Evolutionary conservation across 257 asterid genomes (phyloP).

Genomic region (Paraleonurus japonicus): DNA sequence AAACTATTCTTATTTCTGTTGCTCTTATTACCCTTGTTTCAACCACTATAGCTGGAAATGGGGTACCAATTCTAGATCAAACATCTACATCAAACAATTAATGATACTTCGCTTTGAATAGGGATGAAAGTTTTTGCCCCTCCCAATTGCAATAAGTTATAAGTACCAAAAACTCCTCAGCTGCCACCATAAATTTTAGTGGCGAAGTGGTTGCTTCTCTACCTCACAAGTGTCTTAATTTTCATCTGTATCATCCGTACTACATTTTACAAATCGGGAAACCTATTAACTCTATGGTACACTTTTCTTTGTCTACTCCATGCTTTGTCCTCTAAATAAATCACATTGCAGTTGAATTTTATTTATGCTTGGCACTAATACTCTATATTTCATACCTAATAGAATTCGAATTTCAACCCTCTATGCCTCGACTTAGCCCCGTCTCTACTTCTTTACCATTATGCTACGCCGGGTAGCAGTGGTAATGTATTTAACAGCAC

Average conservation of each 20-base stretch:
- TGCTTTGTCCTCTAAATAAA: not conserved
- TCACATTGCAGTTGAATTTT: not conserved
- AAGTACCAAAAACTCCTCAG: conserved; percentile 4
- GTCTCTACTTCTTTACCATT: not conserved
- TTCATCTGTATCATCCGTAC: not conserved
- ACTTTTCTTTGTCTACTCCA: not conserved
- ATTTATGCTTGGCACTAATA: not conserved
- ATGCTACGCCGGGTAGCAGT: too few species aligned
- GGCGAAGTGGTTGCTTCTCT: conserved; percentile 7
- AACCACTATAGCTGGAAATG: conserved; percentile 23
- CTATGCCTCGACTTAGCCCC: not conserved
- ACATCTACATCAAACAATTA: conserved; percentile 23
- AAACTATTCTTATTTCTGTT: not conserved
- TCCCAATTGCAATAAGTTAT: conserved; percentile 11
- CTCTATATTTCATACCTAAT: not conserved
- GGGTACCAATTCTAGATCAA: conserved; percentile 7
- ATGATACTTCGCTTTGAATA: not conserved
- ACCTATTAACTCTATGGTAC: not conserved
- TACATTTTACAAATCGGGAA: not conserved
- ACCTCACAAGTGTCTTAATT: not conserved
- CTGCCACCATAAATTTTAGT: conserved; percentile 26
- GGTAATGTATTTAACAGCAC: not conserved
- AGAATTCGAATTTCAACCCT: not conserved
- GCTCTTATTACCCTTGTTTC: not conserved
- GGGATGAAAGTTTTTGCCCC: not conserved